phyloP scores from a whole-genome alignment of 441 rosid species.

The Aleurites moluccanus region DNA sequence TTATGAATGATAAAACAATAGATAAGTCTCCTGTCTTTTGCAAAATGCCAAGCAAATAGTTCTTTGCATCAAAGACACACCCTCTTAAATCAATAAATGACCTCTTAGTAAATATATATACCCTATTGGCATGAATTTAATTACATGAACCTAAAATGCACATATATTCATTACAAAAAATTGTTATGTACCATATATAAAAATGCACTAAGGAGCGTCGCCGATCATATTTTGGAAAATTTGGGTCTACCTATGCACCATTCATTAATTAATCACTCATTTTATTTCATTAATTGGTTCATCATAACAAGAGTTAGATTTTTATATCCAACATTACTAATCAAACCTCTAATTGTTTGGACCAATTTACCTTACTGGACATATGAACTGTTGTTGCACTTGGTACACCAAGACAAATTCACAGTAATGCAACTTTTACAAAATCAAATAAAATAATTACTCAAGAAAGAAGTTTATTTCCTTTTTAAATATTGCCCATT shows the following conservation, averaged over 20 bases:
- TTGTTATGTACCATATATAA: neutral
- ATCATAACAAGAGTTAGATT: neutral
- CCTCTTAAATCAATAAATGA: no score
- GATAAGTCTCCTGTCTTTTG: no score
- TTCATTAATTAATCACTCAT: neutral
- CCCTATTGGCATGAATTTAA: no score
- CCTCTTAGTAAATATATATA: no score
- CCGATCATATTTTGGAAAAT: neutral
- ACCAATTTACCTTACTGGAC: no score
- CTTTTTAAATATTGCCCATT: neutral
- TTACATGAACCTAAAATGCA: no score
- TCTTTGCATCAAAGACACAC: no score
- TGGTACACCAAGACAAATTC: neutral
- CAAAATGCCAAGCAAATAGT: no score
- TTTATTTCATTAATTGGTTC: neutral
- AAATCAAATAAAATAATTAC: neutral
- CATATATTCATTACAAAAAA: neutral
- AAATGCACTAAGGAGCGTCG: neutral
- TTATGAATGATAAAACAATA: no score
- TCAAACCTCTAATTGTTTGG: neutral
- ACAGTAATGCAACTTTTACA: neutral
- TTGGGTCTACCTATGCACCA: neutral
- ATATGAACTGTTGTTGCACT: neutral
- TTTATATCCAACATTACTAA: neutral
- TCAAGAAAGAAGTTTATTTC: neutral